These are phyloP conservation scores for Apophysomyces ossiformis DNA, from an alignment of 371 early-diverging fungal genomes.

Conservation along the genomic window DNA sequence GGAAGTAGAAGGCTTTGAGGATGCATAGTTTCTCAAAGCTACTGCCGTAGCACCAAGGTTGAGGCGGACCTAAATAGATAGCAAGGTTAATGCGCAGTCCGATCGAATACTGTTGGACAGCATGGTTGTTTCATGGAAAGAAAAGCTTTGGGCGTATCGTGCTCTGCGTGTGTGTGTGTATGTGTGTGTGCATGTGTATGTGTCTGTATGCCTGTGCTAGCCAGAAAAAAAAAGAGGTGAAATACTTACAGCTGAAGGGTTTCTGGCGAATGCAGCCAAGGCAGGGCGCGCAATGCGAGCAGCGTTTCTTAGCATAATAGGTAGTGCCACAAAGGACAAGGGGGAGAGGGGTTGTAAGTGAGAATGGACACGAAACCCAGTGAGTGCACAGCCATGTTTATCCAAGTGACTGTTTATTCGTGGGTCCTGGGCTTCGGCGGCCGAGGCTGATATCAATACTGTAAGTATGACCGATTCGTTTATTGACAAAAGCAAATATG, in stretches of 20 bases:
- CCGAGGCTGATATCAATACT: no score
- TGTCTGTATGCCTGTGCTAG: background rate
- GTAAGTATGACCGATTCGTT: no score
- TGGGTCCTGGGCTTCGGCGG: background rate
- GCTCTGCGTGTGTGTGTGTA: background rate
- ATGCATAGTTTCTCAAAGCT: conserved; percentile 52
- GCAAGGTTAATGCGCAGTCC: conserved; percentile 15
- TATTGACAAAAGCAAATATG: no score
- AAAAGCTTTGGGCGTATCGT: background rate
- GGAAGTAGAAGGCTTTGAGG: conserved; percentile 70
- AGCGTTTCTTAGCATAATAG: conserved; percentile 56
- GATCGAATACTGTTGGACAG: background rate
- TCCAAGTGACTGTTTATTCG: conserved; percentile 2
- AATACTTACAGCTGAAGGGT: conserved; percentile 45
- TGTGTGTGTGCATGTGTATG: background rate
- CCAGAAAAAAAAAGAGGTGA: background rate
- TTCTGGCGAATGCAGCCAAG: conserved; percentile 45
- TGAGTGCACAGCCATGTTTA: background rate
- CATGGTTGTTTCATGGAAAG: background rate
- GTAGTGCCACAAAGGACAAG: conserved; percentile 10
- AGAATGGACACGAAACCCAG: background rate
- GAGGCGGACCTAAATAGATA: conserved; percentile 35
- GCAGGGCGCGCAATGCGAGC: conserved; percentile 55
- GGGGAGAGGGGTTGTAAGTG: conserved; percentile 11
- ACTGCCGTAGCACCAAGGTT: conserved; percentile 42